Percentiles rank a stretch among this genome's conserved stretches.
Conservation (phyloP, 2,329 filamentous ascomycete genomes). For the Drechslerella dactyloides region DNA sequence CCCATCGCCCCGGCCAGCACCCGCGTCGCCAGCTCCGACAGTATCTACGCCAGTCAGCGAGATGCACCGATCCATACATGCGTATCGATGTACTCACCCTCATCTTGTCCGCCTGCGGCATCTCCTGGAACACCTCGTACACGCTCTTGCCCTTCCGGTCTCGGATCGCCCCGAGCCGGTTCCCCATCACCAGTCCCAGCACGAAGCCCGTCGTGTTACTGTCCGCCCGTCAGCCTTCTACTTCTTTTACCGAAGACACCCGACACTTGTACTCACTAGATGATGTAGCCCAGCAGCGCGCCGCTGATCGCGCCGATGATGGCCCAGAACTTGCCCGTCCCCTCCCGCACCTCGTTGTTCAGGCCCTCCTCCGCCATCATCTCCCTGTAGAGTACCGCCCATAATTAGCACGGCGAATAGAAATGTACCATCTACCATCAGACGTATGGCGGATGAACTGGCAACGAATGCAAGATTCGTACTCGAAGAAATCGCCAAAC, state of each 20-base stretch:
- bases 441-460: too few species aligned
- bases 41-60: slow-evolving; percentile 4
- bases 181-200: slow-evolving; percentile 89
- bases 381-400: slow-evolving; percentile 12
- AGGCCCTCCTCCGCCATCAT: slow-evolving; percentile 46
- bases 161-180: slow-evolving; percentile 82
- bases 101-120: slow-evolving; percentile 82
- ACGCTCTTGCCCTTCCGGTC: slow-evolving; percentile 95
- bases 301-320: slow-evolving; percentile 84
- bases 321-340: slow-evolving; percentile 82
- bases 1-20: slow-evolving; percentile 33
- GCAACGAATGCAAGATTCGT: too few species aligned
- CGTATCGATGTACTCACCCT: slow-evolving; percentile 62
- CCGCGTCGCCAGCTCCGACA: slow-evolving; percentile 30
- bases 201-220: slow-evolving; percentile 88
- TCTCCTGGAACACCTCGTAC: slow-evolving; percentile 83
- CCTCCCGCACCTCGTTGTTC: slow-evolving; percentile 55
- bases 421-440: too few species aligned
- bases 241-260: too few species aligned
- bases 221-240: too few species aligned
- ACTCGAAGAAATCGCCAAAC: slow-evolving; percentile 49
- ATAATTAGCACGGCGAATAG: neutral
- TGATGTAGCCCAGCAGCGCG: slow-evolving; percentile 89
- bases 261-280: slow-evolving; percentile 59
- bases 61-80: neutral